Evolutionary conservation across 768 basidiomycete species (phyloP).

Genomic region (Russula earlei): DNA sequence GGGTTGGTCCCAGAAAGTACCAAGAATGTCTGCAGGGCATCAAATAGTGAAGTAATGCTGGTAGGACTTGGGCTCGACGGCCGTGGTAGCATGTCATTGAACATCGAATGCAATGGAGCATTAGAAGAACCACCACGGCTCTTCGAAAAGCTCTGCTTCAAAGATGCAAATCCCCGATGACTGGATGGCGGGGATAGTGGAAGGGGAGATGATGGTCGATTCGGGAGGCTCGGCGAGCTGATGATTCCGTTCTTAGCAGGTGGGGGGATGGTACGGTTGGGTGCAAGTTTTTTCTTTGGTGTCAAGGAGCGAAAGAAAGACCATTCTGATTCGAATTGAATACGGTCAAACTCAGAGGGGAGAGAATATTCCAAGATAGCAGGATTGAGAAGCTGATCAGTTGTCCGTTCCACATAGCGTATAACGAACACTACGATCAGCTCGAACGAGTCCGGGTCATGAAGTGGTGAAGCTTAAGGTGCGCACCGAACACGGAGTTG

Average conservation of each 20-base stretch:
- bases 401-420: slow-evolving; percentile 78
- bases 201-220: slow-evolving; percentile 39
- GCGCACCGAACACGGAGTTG: slow-evolving; percentile 85
- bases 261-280: slow-evolving; percentile 26
- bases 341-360: slow-evolving; percentile 62
- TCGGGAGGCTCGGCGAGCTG: slow-evolving; percentile 39
- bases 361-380: slow-evolving; percentile 78
- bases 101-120: slow-evolving; percentile 41
- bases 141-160: slow-evolving; percentile 54
- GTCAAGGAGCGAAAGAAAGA: slow-evolving; percentile 71
- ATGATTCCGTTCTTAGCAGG: slow-evolving; percentile 30
- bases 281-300: slow-evolving; percentile 45
- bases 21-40: slow-evolving; percentile 76
- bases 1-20: slow-evolving; percentile 87
- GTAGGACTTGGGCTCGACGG: slow-evolving; percentile 32
- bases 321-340: slow-evolving; percentile 98
- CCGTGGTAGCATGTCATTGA: slow-evolving; percentile 36
- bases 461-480: not conserved
- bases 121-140: slow-evolving; percentile 37
- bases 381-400: slow-evolving; percentile 78
- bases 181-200: slow-evolving; percentile 23
- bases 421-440: slow-evolving; percentile 76
- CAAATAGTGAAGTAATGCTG: slow-evolving; percentile 71
- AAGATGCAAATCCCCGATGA: slow-evolving; percentile 47
- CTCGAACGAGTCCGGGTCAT: slow-evolving; percentile 1